Evolutionary conservation across 2,329 filamentous ascomycete genomes (phyloP), one percentile per base, ranked within the genome.

Genomic region (Purpureocillium lavendulum): DNA sequence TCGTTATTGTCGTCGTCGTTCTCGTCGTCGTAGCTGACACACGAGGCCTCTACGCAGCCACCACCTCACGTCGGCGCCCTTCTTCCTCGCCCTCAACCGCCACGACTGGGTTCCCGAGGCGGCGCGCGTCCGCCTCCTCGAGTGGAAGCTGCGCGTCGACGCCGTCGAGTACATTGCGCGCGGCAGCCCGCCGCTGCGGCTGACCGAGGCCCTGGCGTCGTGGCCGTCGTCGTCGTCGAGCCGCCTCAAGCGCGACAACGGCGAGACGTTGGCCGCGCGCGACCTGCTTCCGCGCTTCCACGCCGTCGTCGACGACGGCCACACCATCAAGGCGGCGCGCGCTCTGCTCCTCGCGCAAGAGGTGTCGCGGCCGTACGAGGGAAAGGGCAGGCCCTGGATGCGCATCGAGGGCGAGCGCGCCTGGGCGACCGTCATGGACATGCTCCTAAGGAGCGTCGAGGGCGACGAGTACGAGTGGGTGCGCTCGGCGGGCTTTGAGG

Each of bases 101-200:
- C 71, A 71, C 47, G 47, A 67, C 30, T 92, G 75, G 73, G 67
- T 88, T 33, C 67, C 77, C 0, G 54, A 62, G 0, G 65, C 68
- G 7, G 66, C 67, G 35, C 90, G 89, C 55, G 66, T 70, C 11
- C 77, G 85, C 6, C 63, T 95, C 0, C 67, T 95, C 7, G 84
- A 92, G 59, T 89, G 80, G 76, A 94, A 94, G 60, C 84, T 81
- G 36, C 77, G 87, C 32, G 62, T 80, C 49, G 85, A 92, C 55
- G 64, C 94, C 6, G 54, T 80, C 6, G 69, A 87, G 61, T 95
- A 94, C 56, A 75, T 81, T 1, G 84, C 82, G 2, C 71, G 83
- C 9, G 73, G 73, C 4, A 73, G 70, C 2, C 82, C 87, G 1
- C 59, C 71, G 1, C 70, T 89, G 1, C 61, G 71, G 0, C 41